Percentiles rank a stretch among this genome's conserved stretches.
Conservation (phyloP, 2,329 filamentous ascomycete species). For the Epichloe sibirici region DNA sequence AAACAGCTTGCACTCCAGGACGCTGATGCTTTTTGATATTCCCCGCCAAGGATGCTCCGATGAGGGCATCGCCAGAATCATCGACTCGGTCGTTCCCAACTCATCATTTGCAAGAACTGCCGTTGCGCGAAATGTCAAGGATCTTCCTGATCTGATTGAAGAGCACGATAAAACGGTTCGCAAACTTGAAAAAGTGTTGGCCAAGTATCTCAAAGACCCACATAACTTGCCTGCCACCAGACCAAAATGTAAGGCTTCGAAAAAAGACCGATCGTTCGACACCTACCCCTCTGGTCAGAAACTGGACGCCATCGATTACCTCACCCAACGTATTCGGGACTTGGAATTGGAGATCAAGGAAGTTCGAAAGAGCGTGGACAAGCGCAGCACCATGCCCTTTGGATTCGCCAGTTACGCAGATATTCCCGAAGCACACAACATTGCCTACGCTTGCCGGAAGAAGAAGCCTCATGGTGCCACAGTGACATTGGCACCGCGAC, state of each 20-base stretch:
- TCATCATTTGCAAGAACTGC: constrained; percentile 68
- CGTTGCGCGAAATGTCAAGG: constrained; percentile 84
- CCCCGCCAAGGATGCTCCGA: constrained; percentile 66
- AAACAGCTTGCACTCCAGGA: constrained; percentile 67
- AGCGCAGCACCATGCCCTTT: constrained; percentile 76
- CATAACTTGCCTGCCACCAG: constrained; percentile 63
- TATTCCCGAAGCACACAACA: constrained; percentile 76
- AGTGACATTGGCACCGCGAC: constrained; percentile 68
- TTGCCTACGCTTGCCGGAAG: constrained; percentile 68
- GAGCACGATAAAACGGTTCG: constrained; percentile 73
- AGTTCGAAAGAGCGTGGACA: constrained; percentile 70
- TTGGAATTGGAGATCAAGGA: constrained; percentile 78
- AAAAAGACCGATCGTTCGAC: constrained; percentile 58
- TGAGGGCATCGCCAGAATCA: constrained; percentile 75
- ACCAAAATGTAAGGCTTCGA: constrained; percentile 68
- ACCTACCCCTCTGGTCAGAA: constrained; percentile 58
- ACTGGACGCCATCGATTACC: constrained; percentile 88
- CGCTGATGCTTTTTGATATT: constrained; percentile 69
- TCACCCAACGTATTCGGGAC: constrained; percentile 71
- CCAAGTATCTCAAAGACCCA: constrained; percentile 85
- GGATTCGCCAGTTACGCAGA: constrained; percentile 90
- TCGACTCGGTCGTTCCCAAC: constrained; percentile 67
- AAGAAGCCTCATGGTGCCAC: constrained; percentile 71
- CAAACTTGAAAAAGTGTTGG: constrained; percentile 68
- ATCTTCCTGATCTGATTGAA: constrained; percentile 72